These are phyloP conservation scores for Fusarium haematococcum DNA, from an alignment of 2,329 filamentous ascomycete genomes.

Conservation along the genomic window DNA sequence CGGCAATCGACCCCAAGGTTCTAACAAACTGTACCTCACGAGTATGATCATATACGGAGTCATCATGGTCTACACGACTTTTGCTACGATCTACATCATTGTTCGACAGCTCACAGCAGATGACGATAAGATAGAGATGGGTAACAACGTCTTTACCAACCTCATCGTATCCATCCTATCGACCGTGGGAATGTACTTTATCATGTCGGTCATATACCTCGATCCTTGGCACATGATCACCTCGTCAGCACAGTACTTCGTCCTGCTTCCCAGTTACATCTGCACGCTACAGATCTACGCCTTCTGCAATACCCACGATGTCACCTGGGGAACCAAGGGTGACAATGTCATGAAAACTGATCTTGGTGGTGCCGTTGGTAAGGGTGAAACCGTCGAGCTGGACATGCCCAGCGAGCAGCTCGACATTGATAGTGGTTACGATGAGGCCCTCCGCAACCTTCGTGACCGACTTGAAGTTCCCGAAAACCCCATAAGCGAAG, in stretches of 20 bases:
- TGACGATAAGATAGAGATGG: slow-evolving; percentile 67
- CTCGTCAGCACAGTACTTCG: slow-evolving; percentile 89
- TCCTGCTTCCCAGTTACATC: slow-evolving; percentile 92
- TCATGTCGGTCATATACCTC: slow-evolving; percentile 96
- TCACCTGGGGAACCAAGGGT: slow-evolving; percentile 77
- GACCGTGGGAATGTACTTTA: slow-evolving; percentile 92
- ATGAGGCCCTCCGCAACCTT: slow-evolving; percentile 95
- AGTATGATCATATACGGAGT: slow-evolving; percentile 91
- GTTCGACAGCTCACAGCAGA: slow-evolving; percentile 76
- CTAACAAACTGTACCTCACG: slow-evolving; percentile 87
- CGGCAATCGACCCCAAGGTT: slow-evolving; percentile 95
- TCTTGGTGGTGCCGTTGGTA: slow-evolving; percentile 84
- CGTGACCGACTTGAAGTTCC: slow-evolving; percentile 91
- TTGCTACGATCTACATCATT: slow-evolving; percentile 90
- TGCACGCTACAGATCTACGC: slow-evolving; percentile 98
- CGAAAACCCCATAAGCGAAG: slow-evolving; percentile 70
- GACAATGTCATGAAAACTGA: slow-evolving; percentile 96
- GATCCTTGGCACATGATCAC: slow-evolving; percentile 99
- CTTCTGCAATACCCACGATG: slow-evolving; percentile 68
- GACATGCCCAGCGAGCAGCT: slow-evolving; percentile 99
- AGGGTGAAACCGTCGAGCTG: slow-evolving; percentile 86
- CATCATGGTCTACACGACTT: slow-evolving; percentile 96
- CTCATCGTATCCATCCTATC: slow-evolving; percentile 90
- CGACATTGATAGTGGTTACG: slow-evolving; percentile 97
- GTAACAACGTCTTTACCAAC: slow-evolving; percentile 94